These are phyloP conservation scores for Batkoa obscura DNA, from an alignment of 371 early-diverging fungal genomes.

Conservation along the genomic window DNA sequence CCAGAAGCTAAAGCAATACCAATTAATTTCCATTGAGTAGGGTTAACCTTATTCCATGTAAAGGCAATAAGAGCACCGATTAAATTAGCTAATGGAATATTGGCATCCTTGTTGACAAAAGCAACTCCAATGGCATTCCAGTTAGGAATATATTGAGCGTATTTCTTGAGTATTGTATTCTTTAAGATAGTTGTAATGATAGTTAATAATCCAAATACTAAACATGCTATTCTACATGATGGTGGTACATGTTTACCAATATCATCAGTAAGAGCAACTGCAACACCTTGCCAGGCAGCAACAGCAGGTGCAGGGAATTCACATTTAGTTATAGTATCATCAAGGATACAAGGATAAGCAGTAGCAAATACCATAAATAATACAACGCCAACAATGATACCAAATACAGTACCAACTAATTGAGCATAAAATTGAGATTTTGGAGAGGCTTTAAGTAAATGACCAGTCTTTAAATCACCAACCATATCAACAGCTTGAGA, in stretches of 20 bases:
- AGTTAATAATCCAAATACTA: conserved; percentile 25
- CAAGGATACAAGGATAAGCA: conserved; percentile 33
- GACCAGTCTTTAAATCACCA: conserved; percentile 41
- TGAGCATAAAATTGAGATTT: conserved; percentile 44
- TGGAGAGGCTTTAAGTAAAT: conserved; percentile 37
- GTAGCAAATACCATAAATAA: conserved; percentile 36
- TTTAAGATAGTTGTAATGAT: conserved; percentile 15
- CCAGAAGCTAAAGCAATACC: conserved; percentile 42
- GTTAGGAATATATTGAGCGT: conserved; percentile 31
- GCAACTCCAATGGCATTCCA: conserved; percentile 45
- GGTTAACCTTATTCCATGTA: conserved; percentile 28
- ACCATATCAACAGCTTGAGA: conserved; percentile 46
- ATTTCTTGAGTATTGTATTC: conserved; percentile 20
- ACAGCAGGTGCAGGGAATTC: conserved; percentile 35
- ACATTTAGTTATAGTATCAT: conserved; percentile 12
- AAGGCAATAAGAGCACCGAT: conserved; percentile 27
- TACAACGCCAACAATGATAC: conserved; percentile 30
- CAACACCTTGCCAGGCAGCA: conserved; percentile 35
- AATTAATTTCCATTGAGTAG: conserved; percentile 19
- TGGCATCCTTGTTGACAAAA: conserved; percentile 33
- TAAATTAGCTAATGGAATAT: conserved; percentile 33
- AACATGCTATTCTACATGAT: conserved; percentile 14
- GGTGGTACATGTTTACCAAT: conserved; percentile 9
- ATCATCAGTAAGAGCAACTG: conserved; percentile 26
- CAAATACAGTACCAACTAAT: conserved; percentile 38